phyloP scores from a whole-genome alignment of 1,139 yeast species.

The Candida tetrigidarum region DNA sequence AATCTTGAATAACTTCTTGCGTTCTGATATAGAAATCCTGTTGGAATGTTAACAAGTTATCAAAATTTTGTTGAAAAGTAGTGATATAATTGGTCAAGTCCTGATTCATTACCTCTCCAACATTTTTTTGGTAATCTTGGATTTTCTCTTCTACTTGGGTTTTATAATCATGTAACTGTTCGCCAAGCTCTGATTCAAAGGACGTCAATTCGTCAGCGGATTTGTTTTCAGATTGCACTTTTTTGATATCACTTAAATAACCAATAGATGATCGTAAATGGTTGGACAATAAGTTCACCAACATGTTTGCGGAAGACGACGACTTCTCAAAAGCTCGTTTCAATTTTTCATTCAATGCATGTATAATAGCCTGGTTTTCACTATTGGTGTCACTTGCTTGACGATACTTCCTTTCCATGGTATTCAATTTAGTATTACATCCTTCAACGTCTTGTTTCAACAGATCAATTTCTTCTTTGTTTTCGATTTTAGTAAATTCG shows the following conservation, averaged over 20 bases:
- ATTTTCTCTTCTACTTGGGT: constrained; percentile 8
- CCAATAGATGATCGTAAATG: constrained; percentile 13
- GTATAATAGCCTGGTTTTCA: constrained; percentile 7
- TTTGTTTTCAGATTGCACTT: constrained; percentile 2
- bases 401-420: constrained; percentile 6
- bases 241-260: constrained; percentile 9
- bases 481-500: constrained; percentile 14
- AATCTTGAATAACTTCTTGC: constrained; percentile 16
- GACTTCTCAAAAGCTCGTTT: constrained; percentile 13
- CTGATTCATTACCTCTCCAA: constrained; percentile 10
- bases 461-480: constrained; percentile 12
- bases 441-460: constrained; percentile 13
- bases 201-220: not conserved
- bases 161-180: constrained; percentile 8
- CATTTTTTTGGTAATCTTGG: constrained; percentile 7
- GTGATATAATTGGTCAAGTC: constrained; percentile 10
- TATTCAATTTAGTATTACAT: constrained; percentile 5
- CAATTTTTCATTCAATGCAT: constrained; percentile 12
- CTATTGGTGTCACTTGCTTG: not conserved
- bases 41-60: constrained; percentile 10
- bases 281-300: constrained; percentile 13
- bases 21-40: constrained; percentile 8
- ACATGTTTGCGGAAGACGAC: constrained; percentile 12
- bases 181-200: constrained; percentile 11
- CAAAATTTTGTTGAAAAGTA: constrained; percentile 11